phyloP scores from a whole-genome alignment of 371 early-diverging fungal species.

The Smittium culicis region DNA sequence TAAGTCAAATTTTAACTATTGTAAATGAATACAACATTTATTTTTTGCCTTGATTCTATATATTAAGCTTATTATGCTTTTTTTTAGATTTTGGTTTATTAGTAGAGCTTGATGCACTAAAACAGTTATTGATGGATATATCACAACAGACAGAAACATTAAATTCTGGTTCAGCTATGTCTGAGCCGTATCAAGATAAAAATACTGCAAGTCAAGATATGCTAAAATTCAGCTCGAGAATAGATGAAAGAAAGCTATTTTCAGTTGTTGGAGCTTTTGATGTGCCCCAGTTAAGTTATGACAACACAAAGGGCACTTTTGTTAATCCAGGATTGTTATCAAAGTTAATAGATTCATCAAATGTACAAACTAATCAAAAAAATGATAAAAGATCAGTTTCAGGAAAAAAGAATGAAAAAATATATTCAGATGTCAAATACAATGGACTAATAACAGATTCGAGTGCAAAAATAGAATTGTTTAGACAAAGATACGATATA shows the following conservation, averaged over 20 bases:
- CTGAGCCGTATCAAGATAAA: neutral
- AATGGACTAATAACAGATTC: slow-evolving; percentile 42
- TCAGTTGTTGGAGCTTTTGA: slow-evolving; percentile 58
- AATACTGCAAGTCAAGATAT: neutral
- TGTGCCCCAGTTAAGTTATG: slow-evolving; percentile 53
- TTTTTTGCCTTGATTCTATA: neutral
- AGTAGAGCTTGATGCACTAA: slow-evolving; percentile 24
- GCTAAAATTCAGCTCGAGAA: slow-evolving; percentile 8
- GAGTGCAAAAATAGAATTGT: slow-evolving; percentile 47
- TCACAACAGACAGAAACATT: slow-evolving; percentile 10
- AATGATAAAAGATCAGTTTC: slow-evolving; percentile 1
- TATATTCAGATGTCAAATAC: slow-evolving; percentile 19
- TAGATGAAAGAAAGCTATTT: slow-evolving; percentile 34
- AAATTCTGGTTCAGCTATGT: neutral
- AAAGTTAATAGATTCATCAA: neutral
- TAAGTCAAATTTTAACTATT: slow-evolving; percentile 16
- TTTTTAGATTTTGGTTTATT: slow-evolving; percentile 19
- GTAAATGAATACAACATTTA: neutral
- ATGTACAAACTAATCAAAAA: neutral
- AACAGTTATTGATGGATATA: slow-evolving; percentile 15
- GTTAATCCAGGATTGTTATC: slow-evolving; percentile 6
- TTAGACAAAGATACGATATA: slow-evolving; percentile 57
- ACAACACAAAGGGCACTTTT: slow-evolving; percentile 48
- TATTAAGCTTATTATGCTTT: neutral
- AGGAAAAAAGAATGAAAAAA: neutral